These are phyloP conservation scores for Apiospora hydei DNA, from an alignment of 2,329 filamentous ascomycete genomes.

Conservation along the genomic window DNA sequence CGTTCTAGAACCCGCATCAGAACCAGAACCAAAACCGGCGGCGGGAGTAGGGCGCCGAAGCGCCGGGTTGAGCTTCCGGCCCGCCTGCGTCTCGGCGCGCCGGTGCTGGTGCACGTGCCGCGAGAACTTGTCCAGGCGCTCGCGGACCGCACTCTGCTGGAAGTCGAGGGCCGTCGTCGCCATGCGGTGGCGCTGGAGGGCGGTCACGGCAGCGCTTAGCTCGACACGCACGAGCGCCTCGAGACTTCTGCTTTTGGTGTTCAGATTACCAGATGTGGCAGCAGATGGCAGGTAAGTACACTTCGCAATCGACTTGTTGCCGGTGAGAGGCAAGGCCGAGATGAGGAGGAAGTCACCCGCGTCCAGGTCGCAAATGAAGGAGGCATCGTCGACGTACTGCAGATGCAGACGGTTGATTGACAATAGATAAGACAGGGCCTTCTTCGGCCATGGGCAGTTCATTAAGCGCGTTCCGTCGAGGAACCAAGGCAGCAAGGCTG, in stretches of 20 bases:
- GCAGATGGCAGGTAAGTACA: neutral
- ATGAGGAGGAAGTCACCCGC: constrained; percentile 16
- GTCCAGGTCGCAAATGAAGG: constrained; percentile 25
- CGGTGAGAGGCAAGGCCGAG: constrained; percentile 22
- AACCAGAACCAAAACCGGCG: neutral
- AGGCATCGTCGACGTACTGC: constrained; percentile 26
- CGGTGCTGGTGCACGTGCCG: constrained; percentile 25
- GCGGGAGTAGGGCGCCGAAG: constrained; percentile 5
- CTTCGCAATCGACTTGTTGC: constrained; percentile 15
- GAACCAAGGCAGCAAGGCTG: constrained; percentile 26
- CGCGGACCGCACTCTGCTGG: constrained; percentile 25
- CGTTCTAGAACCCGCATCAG: neutral
- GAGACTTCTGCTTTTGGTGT: neutral
- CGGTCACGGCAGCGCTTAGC: neutral
- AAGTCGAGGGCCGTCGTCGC: constrained; percentile 24
- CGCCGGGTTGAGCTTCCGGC: constrained; percentile 23
- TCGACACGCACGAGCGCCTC: constrained; percentile 6
- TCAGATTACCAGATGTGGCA: too few relatives aligned
- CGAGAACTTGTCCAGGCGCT: constrained; percentile 27
- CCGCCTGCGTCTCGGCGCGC: constrained; percentile 19
- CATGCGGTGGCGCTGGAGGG: neutral
- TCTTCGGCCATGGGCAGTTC: neutral
- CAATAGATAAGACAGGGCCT: constrained; percentile 10
- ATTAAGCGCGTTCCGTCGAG: neutral
- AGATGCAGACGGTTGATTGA: neutral